Evolutionary conservation across 2,329 filamentous ascomycete species (phyloP), one percentile per base, ranked within the genome.

Genomic region (Diaporthe sp.): DNA sequence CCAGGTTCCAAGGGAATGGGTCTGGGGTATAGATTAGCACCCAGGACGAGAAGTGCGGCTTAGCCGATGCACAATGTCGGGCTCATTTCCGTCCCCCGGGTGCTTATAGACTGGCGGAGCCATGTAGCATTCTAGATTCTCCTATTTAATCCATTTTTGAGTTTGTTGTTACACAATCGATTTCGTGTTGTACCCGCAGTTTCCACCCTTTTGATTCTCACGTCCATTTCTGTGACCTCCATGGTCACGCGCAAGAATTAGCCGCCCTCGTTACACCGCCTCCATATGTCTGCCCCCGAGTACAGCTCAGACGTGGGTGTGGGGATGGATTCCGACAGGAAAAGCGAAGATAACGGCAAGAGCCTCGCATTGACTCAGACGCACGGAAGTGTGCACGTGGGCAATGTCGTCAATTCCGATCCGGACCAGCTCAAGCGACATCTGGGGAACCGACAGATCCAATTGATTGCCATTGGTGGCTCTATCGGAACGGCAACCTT

Each of bases 401-500:
- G 72, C 51, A 44, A 44, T 31, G 62, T 70, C 10, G 37, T 72
- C 42, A 31, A n/a, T 12, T 53, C 73, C 57, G 77, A 78, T 51
- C 42, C 60, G n/a, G 78, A 80, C 71, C 15, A 73, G 70, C 82
- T 85, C n/a, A 86, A 89, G 72, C 87, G 89, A 62, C 85, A 86
- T 67, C 85, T 90, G 61, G 85, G 86, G 78, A 90, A 90, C 80
- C 85, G 89, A 72, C 87, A 90, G 79, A 89, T 91, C 79, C 89
- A 91, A 81, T 84, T 91, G 62, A 90, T 91, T 75, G 89, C 89
- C 78, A 87, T 91, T 79, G 90, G 89, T 44, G 89, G 89, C 51
- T 89, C 89, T 70, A 90, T 91, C 77, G 88, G 88, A 73, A 90
- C 88, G 6, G 89, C 88, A 2, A 84, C 92, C 72, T 92, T 92